Evolutionary conservation across 176 grass and related monocot genomes (phyloP).

Genomic region (Phragmites australis): DNA sequence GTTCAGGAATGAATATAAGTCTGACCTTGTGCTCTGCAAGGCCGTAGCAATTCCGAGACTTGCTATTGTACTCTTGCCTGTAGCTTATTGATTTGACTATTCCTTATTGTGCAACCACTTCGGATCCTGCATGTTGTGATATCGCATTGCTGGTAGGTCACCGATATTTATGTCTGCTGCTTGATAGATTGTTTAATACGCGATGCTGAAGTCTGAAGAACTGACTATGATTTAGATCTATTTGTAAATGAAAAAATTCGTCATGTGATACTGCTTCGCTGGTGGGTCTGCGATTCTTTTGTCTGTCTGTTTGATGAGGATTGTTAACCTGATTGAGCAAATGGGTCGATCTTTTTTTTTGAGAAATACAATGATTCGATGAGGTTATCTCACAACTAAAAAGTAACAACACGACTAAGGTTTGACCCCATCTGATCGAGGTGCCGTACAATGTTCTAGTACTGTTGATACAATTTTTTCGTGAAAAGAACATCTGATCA

Average conservation of each 20-base stretch:
- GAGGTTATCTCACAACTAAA: neutral
- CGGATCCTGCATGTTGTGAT: neutral
- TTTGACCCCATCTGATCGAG: no score
- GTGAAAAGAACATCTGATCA: conserved; percentile 29
- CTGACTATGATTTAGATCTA: conserved; percentile 1
- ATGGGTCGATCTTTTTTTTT: no score
- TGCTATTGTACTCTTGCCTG: neutral
- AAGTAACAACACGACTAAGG: neutral
- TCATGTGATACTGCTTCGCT: no score
- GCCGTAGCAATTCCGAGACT: neutral
- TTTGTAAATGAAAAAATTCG: neutral
- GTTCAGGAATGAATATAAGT: neutral
- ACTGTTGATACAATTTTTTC: neutral
- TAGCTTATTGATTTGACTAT: neutral
- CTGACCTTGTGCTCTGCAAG: conserved; percentile 21
- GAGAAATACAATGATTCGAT: neutral
- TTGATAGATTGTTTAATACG: neutral
- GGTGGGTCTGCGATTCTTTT: no score
- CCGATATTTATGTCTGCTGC: neutral
- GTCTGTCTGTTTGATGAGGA: no score
- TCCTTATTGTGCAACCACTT: neutral
- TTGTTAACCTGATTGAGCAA: no score
- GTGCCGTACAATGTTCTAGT: no score
- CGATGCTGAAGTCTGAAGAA: neutral
- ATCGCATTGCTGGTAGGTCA: neutral